A percentile compares a stretch with the other conserved stretches of the same genome.
Conservation (phyloP, 2,329 filamentous ascomycete species). For the Trichophyton mentagrophytes region DNA sequence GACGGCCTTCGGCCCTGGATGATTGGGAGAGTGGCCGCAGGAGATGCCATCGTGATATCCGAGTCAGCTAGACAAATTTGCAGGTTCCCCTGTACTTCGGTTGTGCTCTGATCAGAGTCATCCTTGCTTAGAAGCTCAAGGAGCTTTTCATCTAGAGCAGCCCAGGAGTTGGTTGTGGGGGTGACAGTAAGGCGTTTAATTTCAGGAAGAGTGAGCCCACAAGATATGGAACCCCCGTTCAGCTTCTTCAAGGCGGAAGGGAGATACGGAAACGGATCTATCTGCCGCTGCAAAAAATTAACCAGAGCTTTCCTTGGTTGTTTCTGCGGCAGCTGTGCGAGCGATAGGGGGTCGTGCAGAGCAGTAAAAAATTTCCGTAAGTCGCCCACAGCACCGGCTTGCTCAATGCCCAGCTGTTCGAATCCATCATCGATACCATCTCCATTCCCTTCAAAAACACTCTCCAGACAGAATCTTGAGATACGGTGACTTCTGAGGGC, state of each 20-base stretch:
- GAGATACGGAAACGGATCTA: slow-evolving; percentile 42
- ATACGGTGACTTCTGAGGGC: slow-evolving; percentile 47
- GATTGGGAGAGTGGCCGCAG: slow-evolving; percentile 9
- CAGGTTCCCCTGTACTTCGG: slow-evolving; percentile 19
- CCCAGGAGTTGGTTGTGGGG: slow-evolving; percentile 31
- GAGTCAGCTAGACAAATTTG: slow-evolving; percentile 28
- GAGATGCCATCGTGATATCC: background rate
- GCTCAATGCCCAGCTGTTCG: slow-evolving; percentile 46
- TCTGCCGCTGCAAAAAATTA: slow-evolving; percentile 39
- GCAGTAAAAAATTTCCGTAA: slow-evolving; percentile 37
- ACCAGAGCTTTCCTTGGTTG: slow-evolving; percentile 41
- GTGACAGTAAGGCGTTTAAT: slow-evolving; percentile 29
- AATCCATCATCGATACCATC: slow-evolving; percentile 42
- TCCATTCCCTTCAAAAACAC: slow-evolving; percentile 49
- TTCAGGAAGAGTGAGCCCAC: slow-evolving; percentile 26
- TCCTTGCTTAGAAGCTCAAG: slow-evolving; percentile 32
- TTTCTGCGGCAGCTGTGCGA: slow-evolving; percentile 39
- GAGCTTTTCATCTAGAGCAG: slow-evolving; percentile 38
- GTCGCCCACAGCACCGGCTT: slow-evolving; percentile 41
- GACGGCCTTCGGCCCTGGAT: background rate
- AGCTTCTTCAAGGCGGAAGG: slow-evolving; percentile 15
- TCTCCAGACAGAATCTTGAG: slow-evolving; percentile 50
- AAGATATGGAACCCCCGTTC: slow-evolving; percentile 4
- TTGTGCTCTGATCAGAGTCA: slow-evolving; percentile 19
- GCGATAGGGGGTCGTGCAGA: slow-evolving; percentile 44